phyloP scores from a whole-genome alignment of 2,329 filamentous ascomycete species.

The Diaporthe longicolla region DNA sequence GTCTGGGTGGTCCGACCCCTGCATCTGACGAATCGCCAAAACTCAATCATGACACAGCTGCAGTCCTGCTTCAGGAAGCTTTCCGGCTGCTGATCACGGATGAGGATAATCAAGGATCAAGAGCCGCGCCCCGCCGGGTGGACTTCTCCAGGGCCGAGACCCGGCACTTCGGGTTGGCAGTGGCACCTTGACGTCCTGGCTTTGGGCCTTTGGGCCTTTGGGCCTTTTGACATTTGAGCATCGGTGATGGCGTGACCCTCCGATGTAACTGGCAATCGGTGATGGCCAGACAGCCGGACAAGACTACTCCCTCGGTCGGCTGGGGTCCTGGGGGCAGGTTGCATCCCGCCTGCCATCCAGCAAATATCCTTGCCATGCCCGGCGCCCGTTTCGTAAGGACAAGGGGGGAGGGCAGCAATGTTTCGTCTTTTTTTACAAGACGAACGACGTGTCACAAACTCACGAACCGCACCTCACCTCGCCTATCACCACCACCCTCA shows the following conservation, averaged over 20 bases:
- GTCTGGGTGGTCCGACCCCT: slow-evolving; percentile 29
- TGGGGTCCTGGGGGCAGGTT: slow-evolving; percentile 17
- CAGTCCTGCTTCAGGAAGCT: slow-evolving; percentile 24
- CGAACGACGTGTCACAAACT: slow-evolving; percentile 33
- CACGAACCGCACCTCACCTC: slow-evolving; percentile 26
- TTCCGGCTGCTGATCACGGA: slow-evolving; percentile 3
- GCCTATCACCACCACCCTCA: neutral
- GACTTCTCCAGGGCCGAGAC: neutral
- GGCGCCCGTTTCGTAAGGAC: slow-evolving; percentile 21
- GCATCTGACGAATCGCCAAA: slow-evolving; percentile 34
- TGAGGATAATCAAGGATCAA: neutral
- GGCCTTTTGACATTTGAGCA: slow-evolving; percentile 7
- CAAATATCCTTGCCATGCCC: slow-evolving; percentile 26
- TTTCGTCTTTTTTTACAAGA: slow-evolving; percentile 28
- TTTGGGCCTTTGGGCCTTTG: slow-evolving; percentile 7
- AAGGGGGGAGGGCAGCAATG: slow-evolving; percentile 6
- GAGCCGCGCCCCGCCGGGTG: slow-evolving; percentile 13
- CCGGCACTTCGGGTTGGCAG: neutral
- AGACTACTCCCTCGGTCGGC: slow-evolving; percentile 16
- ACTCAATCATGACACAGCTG: slow-evolving; percentile 30
- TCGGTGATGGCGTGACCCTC: slow-evolving; percentile 20
- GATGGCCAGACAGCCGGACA: neutral
- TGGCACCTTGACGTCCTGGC: neutral
- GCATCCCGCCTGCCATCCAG: slow-evolving; percentile 34
- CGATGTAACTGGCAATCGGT: slow-evolving; percentile 32